Evolutionary conservation across 106 monocot species (phyloP), one percentile per base, ranked within the genome.

Genomic region (Agapanthus africanus): DNA sequence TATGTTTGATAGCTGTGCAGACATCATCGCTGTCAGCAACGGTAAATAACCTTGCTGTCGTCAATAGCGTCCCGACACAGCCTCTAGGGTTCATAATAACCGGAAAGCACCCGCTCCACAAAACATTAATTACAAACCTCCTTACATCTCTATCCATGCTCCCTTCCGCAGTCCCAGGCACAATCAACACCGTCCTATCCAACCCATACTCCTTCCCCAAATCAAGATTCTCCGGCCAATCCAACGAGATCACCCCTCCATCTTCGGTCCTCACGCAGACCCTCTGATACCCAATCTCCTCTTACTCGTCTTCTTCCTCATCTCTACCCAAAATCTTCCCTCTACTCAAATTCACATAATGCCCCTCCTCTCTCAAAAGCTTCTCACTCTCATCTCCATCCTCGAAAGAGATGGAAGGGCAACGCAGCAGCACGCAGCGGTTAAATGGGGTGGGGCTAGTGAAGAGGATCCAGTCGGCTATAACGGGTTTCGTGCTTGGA

Each of bases 11-110:
- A 69, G 78, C 88, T 73, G 86, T 86, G 74, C 65, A 67, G 70
- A 95, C 66, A 88, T 91, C 95, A 73, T 95, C 95, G 72, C 95
- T 95, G 71, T 95, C 95, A 79, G 91, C 91, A 73, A 88, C 88
- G 65, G 95, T 91, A 86, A 95, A 95, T 67, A 61, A 92, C 92
- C 97, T 84, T 37, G 95, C 77, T 14, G 91, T 86, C 27, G 86
- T 92, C 63, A 97, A 40, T 0, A 92, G 84, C 0, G 97, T 93
- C 16, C 87, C 81, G 23, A 81, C 93, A 66, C 93, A 93, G 11
- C 99, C 99, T 65, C 97, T 84, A 1, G 97, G 99, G 42, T 99
- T 99, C 87, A 99, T 76, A 40, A 99, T 90, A 19, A 99, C 36
- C 0, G 99, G 99, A 62, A 99, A 99, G 44, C 60, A 81, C 14